These are phyloP conservation scores for Salvia sclarea DNA, from an alignment of 305 asterid species.

Conservation along the genomic window DNA sequence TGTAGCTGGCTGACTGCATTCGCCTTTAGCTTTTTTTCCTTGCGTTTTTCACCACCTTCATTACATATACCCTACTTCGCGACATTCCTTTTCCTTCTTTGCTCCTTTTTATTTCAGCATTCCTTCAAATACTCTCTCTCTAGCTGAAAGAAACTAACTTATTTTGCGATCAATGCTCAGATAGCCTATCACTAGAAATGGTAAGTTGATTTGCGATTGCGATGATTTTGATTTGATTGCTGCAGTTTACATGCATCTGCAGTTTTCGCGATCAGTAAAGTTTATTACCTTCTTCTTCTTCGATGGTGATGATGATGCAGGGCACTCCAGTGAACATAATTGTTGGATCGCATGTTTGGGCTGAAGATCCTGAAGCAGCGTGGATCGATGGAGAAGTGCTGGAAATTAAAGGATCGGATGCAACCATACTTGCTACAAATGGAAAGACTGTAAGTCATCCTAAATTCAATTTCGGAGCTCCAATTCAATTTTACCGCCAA, in stretches of 20 bases:
- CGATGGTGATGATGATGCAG: constrained; percentile 63
- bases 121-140: constrained; percentile 38
- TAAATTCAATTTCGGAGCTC: background rate
- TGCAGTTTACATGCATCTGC: constrained; percentile 27
- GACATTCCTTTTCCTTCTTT: constrained; percentile 52
- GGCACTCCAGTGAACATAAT: constrained; percentile 92
- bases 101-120: constrained; percentile 45
- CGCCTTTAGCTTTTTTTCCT: constrained; percentile 57
- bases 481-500: background rate
- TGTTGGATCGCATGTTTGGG: constrained; percentile 92
- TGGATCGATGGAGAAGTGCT: constrained; percentile 87
- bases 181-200: constrained; percentile 58
- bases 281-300: constrained; percentile 26
- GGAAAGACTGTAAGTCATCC: constrained; percentile 67
- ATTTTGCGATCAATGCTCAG: constrained; percentile 53
- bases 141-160: constrained; percentile 28
- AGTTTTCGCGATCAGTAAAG: background rate
- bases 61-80: constrained; percentile 56
- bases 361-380: constrained; percentile 78
- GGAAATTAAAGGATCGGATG: constrained; percentile 70
- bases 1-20: constrained; percentile 42
- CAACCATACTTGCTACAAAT: constrained; percentile 60
- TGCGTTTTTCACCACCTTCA: constrained; percentile 65
- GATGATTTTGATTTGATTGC: constrained; percentile 30
- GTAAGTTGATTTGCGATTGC: constrained; percentile 45